A percentile compares a stretch with the other conserved stretches of the same genome.
These are phyloP conservation scores for Monilinia fructigena DNA, from an alignment of 2,329 filamentous ascomycete genomes.

Conservation along the genomic window DNA sequence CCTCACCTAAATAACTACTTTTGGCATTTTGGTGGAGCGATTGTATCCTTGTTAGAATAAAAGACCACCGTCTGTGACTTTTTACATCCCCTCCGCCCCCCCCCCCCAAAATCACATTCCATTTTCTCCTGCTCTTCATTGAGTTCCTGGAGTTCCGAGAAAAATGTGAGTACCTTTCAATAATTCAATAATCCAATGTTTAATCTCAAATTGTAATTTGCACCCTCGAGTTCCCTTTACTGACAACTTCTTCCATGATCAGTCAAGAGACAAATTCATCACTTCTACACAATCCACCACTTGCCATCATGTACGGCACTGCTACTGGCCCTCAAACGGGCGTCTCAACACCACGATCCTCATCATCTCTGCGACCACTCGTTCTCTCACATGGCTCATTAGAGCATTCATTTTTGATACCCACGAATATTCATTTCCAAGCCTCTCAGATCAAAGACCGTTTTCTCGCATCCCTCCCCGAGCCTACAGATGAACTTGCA, in stretches of 20 bases:
- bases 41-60: constrained; percentile 20
- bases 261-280: constrained; percentile 21
- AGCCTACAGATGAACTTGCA: constrained; percentile 93
- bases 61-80: constrained; percentile 18
- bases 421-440: constrained; percentile 93
- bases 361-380: constrained; percentile 86
- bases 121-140: constrained; percentile 41
- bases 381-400: constrained; percentile 90
- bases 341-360: constrained; percentile 93
- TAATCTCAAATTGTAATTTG: background rate
- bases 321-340: constrained; percentile 86
- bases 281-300: constrained; percentile 10
- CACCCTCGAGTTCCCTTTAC: background rate
- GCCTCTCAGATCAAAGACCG: constrained; percentile 90
- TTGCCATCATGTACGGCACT: constrained; percentile 76
- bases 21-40: constrained; percentile 24
- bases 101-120: constrained; percentile 11
- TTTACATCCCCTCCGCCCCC: constrained; percentile 11
- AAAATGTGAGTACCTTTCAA: constrained; percentile 28
- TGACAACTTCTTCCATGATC: constrained; percentile 19
- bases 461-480: constrained; percentile 80
- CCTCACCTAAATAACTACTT: constrained; percentile 16
- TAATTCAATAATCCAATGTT: background rate
- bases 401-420: constrained; percentile 93
- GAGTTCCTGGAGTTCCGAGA: constrained; percentile 39